Evolutionary conservation across 1,284 basidiomycete species (phyloP).

Genomic region (Ceratobasidium sp.): DNA sequence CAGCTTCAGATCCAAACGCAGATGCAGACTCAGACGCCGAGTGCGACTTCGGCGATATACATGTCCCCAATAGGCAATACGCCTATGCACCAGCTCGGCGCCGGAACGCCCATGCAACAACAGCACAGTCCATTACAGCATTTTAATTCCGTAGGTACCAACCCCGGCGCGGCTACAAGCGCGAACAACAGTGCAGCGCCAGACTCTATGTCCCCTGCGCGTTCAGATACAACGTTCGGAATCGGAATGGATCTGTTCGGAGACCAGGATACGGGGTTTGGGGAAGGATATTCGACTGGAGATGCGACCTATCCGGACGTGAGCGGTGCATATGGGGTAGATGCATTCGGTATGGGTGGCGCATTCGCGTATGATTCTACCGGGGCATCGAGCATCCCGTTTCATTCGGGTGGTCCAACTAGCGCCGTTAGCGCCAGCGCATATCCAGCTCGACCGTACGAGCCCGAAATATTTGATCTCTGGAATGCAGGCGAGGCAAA

Average conservation of each 20-base stretch:
- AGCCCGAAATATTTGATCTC: constrained; percentile 4
- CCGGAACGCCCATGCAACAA: no score
- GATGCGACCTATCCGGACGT: background rate
- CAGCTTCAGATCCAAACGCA: constrained; percentile 25
- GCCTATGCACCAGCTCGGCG: constrained; percentile 18
- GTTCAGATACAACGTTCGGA: constrained; percentile 5
- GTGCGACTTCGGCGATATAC: constrained; percentile 9
- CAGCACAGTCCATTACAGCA: no score
- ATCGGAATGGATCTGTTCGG: background rate
- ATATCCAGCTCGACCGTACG: no score
- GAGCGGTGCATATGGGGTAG: background rate
- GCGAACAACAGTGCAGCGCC: no score
- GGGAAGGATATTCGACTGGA: background rate
- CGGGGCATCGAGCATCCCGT: no score
- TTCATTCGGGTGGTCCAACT: no score
- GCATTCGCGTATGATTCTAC: no score
- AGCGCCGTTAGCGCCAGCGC: no score
- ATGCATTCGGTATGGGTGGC: no score
- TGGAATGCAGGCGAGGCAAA: background rate
- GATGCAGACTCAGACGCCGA: constrained; percentile 12
- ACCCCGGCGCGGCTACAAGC: no score
- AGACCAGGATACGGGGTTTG: background rate
- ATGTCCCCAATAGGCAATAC: constrained; percentile 27
- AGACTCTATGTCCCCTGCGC: background rate
- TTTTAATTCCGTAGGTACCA: no score